Conservation (phyloP, 768 basidiomycete species). For the Tricholoma flavovirens region DNA sequence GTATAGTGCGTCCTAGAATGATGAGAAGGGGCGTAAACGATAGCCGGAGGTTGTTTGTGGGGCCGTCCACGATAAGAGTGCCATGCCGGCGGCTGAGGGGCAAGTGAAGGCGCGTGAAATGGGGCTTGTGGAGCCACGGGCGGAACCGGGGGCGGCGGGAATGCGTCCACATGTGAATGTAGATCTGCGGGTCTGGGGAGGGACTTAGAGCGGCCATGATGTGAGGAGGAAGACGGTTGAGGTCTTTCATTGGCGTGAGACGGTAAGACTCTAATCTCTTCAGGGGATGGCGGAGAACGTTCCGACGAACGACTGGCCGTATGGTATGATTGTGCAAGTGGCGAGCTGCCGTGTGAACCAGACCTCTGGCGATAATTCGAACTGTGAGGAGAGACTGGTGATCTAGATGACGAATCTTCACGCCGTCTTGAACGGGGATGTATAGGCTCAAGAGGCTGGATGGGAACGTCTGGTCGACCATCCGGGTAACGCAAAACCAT, state of each 20-base stretch:
- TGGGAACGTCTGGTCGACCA: constrained; percentile 59
- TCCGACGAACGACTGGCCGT: constrained; percentile 15
- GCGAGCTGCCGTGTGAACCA: constrained; percentile 30
- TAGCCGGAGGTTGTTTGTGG: constrained; percentile 46
- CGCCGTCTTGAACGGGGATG: constrained; percentile 18
- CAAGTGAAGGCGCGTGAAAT: constrained; percentile 12
- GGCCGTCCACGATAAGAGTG: constrained; percentile 26
- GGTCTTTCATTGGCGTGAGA: constrained; percentile 36
- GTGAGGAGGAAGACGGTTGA: constrained; percentile 26
- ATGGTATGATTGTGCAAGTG: constrained; percentile 22
- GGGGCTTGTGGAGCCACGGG: not conserved
- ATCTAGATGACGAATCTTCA: constrained; percentile 20
- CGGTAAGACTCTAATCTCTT: constrained; percentile 60
- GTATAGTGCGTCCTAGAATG: constrained; percentile 44
- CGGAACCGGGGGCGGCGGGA: constrained; percentile 5
- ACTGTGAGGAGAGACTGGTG: constrained; percentile 25
- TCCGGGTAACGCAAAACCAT: constrained; percentile 68
- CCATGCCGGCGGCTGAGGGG: constrained; percentile 20
- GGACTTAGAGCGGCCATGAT: constrained; percentile 40
- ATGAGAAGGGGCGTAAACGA: constrained; percentile 54
- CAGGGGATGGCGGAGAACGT: constrained; percentile 34
- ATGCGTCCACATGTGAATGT: constrained; percentile 17
- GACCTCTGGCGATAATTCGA: constrained; percentile 33
- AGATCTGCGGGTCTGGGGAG: constrained; percentile 36
- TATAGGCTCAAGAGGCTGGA: constrained; percentile 36